Evolutionary conservation across 192 early-diverging fungal species (phyloP).

Genomic region (Backusella tarrabulga): DNA sequence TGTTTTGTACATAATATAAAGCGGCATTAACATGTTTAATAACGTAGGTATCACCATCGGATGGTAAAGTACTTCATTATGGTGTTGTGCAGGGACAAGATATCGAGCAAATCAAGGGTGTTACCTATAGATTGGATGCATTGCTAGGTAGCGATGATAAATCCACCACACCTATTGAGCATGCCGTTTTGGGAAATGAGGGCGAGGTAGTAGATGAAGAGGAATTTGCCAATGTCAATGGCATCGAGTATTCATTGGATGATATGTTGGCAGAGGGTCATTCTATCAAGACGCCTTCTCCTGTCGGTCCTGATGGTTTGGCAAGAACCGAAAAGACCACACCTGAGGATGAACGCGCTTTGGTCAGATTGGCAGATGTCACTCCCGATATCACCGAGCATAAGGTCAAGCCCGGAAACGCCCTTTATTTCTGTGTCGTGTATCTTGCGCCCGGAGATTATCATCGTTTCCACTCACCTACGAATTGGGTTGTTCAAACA

Average conservation of each 20-base stretch:
- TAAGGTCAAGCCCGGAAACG: slow-evolving; percentile 61
- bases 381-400: slow-evolving; percentile 24
- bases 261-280: slow-evolving; percentile 55
- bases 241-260: slow-evolving; percentile 80
- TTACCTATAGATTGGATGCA: slow-evolving; percentile 87
- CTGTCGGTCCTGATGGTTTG: slow-evolving; percentile 41
- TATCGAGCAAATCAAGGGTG: slow-evolving; percentile 94
- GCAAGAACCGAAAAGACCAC: slow-evolving; percentile 27
- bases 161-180: slow-evolving; percentile 40
- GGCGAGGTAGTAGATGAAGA: slow-evolving; percentile 62
- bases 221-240: slow-evolving; percentile 86
- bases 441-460: slow-evolving; percentile 99
- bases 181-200: not conserved
- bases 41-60: slow-evolving; percentile 76
- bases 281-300: slow-evolving; percentile 34
- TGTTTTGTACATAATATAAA: too few species aligned
- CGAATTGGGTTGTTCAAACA: slow-evolving; percentile 88
- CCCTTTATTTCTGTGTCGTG: slow-evolving; percentile 87
- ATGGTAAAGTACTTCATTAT: slow-evolving; percentile 89
- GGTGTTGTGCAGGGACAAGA: slow-evolving; percentile 74
- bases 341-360: slow-evolving; percentile 17
- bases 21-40: too few species aligned
- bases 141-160: slow-evolving; percentile 57
- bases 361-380: slow-evolving; percentile 22
- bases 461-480: slow-evolving; percentile 97